Evolutionary conservation across 805 yeast species (phyloP), one percentile per base, ranked within the genome.

Genomic region (Lachancea dasiensis): DNA sequence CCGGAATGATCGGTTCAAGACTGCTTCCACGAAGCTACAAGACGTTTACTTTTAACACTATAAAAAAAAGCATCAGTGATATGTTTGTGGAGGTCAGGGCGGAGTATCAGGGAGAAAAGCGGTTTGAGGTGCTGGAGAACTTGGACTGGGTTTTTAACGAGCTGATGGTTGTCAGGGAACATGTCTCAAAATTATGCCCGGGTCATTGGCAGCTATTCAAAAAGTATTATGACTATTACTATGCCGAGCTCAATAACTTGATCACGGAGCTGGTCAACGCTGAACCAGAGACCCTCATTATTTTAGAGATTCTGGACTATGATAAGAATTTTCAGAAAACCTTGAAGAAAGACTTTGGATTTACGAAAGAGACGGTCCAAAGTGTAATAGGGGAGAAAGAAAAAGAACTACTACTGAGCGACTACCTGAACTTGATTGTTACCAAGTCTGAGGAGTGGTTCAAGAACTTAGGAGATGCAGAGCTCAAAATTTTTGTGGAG

Each of bases 381-480:
- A 67, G 92, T 44, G 62, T 80, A 50, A 65, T 82, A 57, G 78
- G 87, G 5, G 87, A 79, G 27, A 81, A 78, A 21, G 76, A 80
- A 46, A 86, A 84, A 58, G 79, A 79, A 38, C 69, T 69, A 24
- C 71, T 92, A 8, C 69, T 89, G 50, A 80, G 77, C 38, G 97
- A 90, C 53, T 89, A 86, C 56, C 64, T 86, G 58, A 69, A 72
- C 43, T 72, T 87, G 46, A 77, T 86, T 38, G 73, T 81, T 3
- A 62, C 62, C 16, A 86, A 86, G 58, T 81, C 90, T 70, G 73
- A 72, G 11, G 95, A 86, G 62, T 92, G 97, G 97, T 76, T 86
- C 59, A 58, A 59, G 3, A 84, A 79, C 44, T 69, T 86, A 39
- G 73, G 77, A 28, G 59, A 66, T n/a, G 76, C 79, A 18, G 95